Evolutionary conservation across 129 eudicot genomes (phyloP).

Genomic region (Saussurea involucrata): DNA sequence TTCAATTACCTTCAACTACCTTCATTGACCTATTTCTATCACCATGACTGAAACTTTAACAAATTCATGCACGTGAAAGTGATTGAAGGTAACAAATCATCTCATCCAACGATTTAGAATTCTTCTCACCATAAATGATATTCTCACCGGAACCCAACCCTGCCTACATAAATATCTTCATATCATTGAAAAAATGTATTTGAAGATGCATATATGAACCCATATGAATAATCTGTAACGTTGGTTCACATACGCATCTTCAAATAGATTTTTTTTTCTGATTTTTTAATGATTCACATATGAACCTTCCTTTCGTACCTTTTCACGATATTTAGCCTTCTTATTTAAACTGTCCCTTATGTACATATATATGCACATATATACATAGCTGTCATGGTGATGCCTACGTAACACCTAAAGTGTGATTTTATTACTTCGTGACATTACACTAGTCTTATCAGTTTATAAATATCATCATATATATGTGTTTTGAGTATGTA

Average conservation of each 20-base stretch:
- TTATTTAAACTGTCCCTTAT: neutral
- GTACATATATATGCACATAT: neutral
- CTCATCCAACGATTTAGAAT: neutral
- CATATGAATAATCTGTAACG: no score
- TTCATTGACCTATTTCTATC: neutral
- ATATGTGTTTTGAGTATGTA: neutral
- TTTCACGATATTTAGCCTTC: no score
- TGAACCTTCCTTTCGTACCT: neutral
- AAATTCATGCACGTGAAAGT: neutral
- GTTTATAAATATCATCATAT: neutral
- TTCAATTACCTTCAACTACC: neutral
- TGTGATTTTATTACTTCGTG: neutral
- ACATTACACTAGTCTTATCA: neutral
- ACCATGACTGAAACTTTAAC: neutral
- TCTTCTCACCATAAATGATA: neutral
- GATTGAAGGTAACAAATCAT: neutral
- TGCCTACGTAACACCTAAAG: neutral
- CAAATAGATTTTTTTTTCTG: no score
- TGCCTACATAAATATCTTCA: neutral
- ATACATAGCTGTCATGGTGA: neutral
- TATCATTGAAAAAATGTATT: no score
- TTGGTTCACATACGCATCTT: no score
- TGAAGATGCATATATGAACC: no score
- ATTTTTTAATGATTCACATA: no score
- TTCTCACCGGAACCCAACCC: neutral